These are phyloP conservation scores for Gentiana macrophylla DNA, from an alignment of 257 asterid genomes.

Conservation along the genomic window DNA sequence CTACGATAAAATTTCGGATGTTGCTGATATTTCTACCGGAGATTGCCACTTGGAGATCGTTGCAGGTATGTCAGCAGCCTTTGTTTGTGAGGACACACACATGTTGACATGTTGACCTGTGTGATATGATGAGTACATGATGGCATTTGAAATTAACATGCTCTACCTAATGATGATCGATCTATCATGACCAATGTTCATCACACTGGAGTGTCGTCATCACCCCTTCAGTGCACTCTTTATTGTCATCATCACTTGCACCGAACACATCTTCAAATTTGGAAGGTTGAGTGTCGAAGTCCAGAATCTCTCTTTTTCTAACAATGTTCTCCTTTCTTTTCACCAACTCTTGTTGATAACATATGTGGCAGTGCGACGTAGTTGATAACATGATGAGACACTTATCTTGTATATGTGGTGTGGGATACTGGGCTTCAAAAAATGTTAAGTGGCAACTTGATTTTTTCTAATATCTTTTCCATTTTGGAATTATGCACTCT, in stretches of 20 bases:
- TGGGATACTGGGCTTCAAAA: too few species aligned
- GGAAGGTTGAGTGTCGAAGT: conserved; percentile 36
- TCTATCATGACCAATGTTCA: conserved; percentile 90
- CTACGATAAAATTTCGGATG: conserved; percentile 86
- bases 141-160: neutral
- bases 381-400: too few species aligned
- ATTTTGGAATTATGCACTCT: too few species aligned
- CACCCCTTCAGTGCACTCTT: conserved; percentile 74
- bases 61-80: conserved; percentile 45
- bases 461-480: too few species aligned
- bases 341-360: neutral
- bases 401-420: too few species aligned
- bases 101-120: too few species aligned
- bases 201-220: conserved; percentile 80
- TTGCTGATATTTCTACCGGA: conserved; percentile 83
- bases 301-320: neutral
- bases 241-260: conserved; percentile 77
- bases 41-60: conserved; percentile 88
- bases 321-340: neutral
- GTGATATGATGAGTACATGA: too few species aligned
- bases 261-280: conserved; percentile 51
- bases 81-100: neutral
- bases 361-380: too few species aligned
- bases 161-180: conserved; percentile 75
- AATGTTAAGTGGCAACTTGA: too few species aligned